These are phyloP conservation scores for Termitomyces titanicus DNA, from an alignment of 768 basidiomycete genomes.

Conservation along the genomic window DNA sequence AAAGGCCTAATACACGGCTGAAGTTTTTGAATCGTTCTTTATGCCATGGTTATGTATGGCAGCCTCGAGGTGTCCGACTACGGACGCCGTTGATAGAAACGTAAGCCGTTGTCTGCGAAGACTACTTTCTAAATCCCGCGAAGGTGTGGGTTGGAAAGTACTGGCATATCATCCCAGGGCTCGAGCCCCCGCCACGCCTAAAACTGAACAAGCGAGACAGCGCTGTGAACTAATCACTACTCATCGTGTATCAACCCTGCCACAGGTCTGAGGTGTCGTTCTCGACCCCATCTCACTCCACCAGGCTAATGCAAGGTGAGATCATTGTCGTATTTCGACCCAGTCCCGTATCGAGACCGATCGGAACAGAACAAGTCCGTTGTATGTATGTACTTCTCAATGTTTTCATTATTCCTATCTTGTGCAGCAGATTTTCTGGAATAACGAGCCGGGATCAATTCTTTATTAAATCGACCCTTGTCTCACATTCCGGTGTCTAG, in stretches of 20 bases:
- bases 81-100: neutral
- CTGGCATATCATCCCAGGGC: no score
- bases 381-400: no score
- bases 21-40: neutral
- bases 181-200: neutral
- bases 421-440: neutral
- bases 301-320: neutral
- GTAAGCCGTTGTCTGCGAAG: neutral
- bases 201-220: neutral
- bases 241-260: neutral
- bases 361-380: neutral
- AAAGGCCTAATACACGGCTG: neutral
- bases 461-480: neutral
- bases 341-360: neutral
- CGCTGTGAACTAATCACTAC: no score
- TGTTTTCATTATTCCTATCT: neutral
- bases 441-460: neutral
- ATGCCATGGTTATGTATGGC: neutral
- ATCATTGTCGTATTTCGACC: neutral
- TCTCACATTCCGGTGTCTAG: neutral
- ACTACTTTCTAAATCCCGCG: neutral
- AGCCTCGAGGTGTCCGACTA: conserved; percentile 1
- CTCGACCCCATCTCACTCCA: neutral
- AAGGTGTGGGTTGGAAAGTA: neutral
- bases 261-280: no score